These are phyloP conservation scores for Byssothecium circinans DNA, from an alignment of 2,329 filamentous ascomycete genomes.

Conservation along the genomic window DNA sequence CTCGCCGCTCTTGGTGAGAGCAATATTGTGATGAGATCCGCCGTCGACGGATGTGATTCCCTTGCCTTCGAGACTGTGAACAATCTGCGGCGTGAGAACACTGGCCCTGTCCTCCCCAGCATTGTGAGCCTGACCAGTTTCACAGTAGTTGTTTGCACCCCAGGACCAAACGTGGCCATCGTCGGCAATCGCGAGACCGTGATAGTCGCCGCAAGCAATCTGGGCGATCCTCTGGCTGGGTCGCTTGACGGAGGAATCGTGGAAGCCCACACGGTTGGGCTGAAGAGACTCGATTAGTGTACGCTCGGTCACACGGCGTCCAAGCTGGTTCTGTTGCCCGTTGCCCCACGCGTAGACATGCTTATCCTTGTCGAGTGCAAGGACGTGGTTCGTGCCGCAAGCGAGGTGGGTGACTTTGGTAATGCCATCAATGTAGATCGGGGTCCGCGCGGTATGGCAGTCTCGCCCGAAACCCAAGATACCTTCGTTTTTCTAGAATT, in stretches of 20 bases:
- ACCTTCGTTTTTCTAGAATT: conserved; percentile 61
- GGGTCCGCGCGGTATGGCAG: conserved; percentile 42
- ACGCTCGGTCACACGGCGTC: conserved; percentile 64
- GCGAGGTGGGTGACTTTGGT: conserved; percentile 67
- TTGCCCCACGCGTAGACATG: conserved; percentile 72
- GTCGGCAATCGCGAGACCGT: conserved; percentile 74
- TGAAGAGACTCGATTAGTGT: conserved; percentile 57
- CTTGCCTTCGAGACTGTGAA: conserved; percentile 65
- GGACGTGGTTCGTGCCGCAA: conserved; percentile 70
- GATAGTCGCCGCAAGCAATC: conserved; percentile 73
- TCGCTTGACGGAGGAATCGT: conserved; percentile 38
- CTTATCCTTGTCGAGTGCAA: conserved; percentile 67
- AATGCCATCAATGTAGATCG: conserved; percentile 61
- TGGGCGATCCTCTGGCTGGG: conserved; percentile 58
- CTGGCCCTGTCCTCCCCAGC: conserved; percentile 70
- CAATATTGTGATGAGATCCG: conserved; percentile 73
- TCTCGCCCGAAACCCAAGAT: conserved; percentile 64
- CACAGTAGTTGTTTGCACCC: conserved; percentile 85
- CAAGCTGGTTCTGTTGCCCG: conserved; percentile 71
- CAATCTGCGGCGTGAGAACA: conserved; percentile 66
- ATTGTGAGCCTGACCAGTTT: conserved; percentile 68
- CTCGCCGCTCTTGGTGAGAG: conserved; percentile 55
- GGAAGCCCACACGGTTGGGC: conserved; percentile 61
- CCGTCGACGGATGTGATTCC: conserved; percentile 71
- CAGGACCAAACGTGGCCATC: conserved; percentile 74